Base-by-base conservation (phyloP, 2,329 filamentous ascomycete species). In the Sphaceloma murrayae region DNA sequence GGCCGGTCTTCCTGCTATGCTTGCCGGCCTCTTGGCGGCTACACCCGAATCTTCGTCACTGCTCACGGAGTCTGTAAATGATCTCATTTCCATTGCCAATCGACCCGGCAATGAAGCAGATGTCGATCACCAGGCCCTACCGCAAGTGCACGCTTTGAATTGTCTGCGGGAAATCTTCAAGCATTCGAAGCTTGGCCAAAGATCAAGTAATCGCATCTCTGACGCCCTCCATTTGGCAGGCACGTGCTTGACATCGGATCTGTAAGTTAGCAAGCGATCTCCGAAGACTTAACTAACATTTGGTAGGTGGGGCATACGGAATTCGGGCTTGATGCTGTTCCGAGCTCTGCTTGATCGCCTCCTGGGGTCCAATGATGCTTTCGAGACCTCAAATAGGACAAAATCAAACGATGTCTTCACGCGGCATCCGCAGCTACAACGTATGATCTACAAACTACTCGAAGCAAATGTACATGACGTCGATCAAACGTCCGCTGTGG, bases 131-230 rank as follows among this genome's bases (percentile, higher is more conserved):
- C 65, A 68, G 48, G 67, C 74, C 38, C 66, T 96, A 3, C 82
- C 87, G 0, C 89, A 98, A 62, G 91, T 98, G 0, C 91, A 98
- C 61, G 87, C 91, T 0, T 74, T 94, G 58, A 98, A 98, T 59
- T 94, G 85, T 49, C 67, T 98, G 46, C 91, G 91, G 58, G 87
- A 94, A 51, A 80, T 94, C 2, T 91, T 95, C 62, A 89, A 85
- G 46, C 87, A 81, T 52, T 85, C 86, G 0, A 76, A 78, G 39
- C 70, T 96, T 10, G 73, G 84, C 19, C 77, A 77, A 45, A 73
- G 74, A 43, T 83, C 85, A 0, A 85, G 94, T 54, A 68, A 69
- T 0, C 82, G 87, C 53, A 70, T 95, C 5, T 78, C 83, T 6
- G 69, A 77, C 21, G 81, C 81, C 24, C 69, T 98, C 3, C 75